A percentile compares a stretch with the other conserved stretches of the same genome.
Evolutionary conservation across 2,329 filamentous ascomycete genomes (phyloP).

Genomic region (Neoascochyta sp.): DNA sequence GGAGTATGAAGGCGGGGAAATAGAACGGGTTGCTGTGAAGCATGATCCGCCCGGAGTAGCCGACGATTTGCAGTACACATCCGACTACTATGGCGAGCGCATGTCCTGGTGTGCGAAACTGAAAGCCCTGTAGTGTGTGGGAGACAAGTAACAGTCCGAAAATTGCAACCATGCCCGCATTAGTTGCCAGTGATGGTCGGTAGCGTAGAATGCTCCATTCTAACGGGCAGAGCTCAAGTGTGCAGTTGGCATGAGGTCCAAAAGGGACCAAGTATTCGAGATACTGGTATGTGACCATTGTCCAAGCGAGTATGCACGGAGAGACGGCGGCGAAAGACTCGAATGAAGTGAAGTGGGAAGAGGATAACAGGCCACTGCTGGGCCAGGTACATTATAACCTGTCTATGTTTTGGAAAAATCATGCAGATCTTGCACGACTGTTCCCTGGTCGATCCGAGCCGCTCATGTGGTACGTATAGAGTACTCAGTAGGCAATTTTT

Average conservation of each 20-base stretch:
- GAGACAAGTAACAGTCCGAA: slow-evolving; percentile 4
- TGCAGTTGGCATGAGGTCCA: slow-evolving; percentile 8
- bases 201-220: slow-evolving; percentile 7
- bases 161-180: slow-evolving; percentile 3
- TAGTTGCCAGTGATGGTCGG: slow-evolving; percentile 4
- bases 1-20: slow-evolving; percentile 11
- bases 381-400: too few relatives aligned
- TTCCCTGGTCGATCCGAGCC: too few relatives aligned
- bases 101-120: slow-evolving; percentile 3
- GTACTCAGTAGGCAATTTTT: too few relatives aligned
- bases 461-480: too few relatives aligned
- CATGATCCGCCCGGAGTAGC: slow-evolving; percentile 9
- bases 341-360: too few relatives aligned
- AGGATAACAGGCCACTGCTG: too few relatives aligned
- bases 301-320: too few relatives aligned
- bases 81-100: slow-evolving; percentile 4
- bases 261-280: slow-evolving; percentile 1
- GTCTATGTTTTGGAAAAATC: too few relatives aligned
- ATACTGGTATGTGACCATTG: too few relatives aligned
- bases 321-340: too few relatives aligned
- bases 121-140: slow-evolving; percentile 6
- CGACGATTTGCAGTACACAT: slow-evolving; percentile 6
- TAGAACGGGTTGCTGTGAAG: slow-evolving; percentile 12
- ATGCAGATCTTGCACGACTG: too few relatives aligned
- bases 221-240: slow-evolving; percentile 6